Evolutionary conservation across 495 filamentous ascomycete species (phyloP).

Genomic region (Terfezia claveryi): DNA sequence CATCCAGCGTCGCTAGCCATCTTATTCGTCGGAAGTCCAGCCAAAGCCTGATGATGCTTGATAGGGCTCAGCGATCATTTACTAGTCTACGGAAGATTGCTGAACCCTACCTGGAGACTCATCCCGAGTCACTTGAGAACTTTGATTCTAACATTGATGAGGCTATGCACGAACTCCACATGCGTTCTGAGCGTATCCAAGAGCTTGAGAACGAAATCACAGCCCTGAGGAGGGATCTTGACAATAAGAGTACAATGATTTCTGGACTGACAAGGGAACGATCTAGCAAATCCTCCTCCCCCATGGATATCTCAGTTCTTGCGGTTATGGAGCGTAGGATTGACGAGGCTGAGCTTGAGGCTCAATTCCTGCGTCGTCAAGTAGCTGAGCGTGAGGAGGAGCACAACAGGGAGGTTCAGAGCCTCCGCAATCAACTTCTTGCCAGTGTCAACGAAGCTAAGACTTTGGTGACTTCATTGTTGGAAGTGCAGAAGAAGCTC

Average conservation of each 20-base stretch:
- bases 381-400: slow-evolving; percentile 53
- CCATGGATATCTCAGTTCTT: slow-evolving; percentile 86
- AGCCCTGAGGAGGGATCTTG: slow-evolving; percentile 81
- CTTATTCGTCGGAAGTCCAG: slow-evolving; percentile 85
- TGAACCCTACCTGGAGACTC: slow-evolving; percentile 55
- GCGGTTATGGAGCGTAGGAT: slow-evolving; percentile 69
- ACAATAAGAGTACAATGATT: slow-evolving; percentile 82
- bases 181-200: slow-evolving; percentile 67
- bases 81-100: slow-evolving; percentile 73
- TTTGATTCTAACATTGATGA: slow-evolving; percentile 82
- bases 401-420: slow-evolving; percentile 44
- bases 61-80: slow-evolving; percentile 82
- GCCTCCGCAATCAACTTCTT: slow-evolving; percentile 36
- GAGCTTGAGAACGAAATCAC: slow-evolving; percentile 70
- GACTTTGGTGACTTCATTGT: not conserved
- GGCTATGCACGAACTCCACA: slow-evolving; percentile 79
- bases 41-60: slow-evolving; percentile 71
- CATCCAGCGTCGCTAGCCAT: slow-evolving; percentile 37
- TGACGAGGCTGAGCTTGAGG: slow-evolving; percentile 60
- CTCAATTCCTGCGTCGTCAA: slow-evolving; percentile 47
- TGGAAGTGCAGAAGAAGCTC: slow-evolving; percentile 1
- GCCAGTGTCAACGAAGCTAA: slow-evolving; percentile 17
- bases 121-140: slow-evolving; percentile 69
- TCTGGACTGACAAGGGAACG: slow-evolving; percentile 80
- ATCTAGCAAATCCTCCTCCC: slow-evolving; percentile 57